phyloP scores from a whole-genome alignment of 2,329 filamentous ascomycete species.

The Hymenotorrendiella dingleyae region DNA sequence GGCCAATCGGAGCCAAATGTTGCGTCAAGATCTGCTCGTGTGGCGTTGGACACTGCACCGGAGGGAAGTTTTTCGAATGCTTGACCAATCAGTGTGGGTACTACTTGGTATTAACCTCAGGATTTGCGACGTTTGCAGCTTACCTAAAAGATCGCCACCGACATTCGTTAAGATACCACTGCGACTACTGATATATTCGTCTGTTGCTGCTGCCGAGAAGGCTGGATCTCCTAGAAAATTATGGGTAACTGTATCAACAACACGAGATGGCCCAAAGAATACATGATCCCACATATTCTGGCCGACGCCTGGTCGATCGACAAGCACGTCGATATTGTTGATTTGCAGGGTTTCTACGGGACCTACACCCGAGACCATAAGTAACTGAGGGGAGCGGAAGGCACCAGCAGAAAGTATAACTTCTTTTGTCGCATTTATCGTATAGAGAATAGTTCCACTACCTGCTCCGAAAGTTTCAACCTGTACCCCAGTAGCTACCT shows the following conservation, averaged over 20 bases:
- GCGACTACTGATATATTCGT: slow-evolving; percentile 1
- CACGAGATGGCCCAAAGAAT: slow-evolving; percentile 6
- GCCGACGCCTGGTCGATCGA: slow-evolving; percentile 43
- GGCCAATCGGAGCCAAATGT: slow-evolving; percentile 18
- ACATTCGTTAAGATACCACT: slow-evolving; percentile 9
- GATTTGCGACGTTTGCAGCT: too few relatives aligned
- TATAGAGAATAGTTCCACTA: background rate
- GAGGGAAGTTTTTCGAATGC: too few relatives aligned
- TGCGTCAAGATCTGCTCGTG: slow-evolving; percentile 5
- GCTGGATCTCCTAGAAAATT: slow-evolving; percentile 3
- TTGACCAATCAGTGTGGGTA: too few relatives aligned
- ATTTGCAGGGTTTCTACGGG: slow-evolving; percentile 36
- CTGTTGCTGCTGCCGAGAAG: background rate
- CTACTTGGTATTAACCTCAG: too few relatives aligned
- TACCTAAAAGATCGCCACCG: slow-evolving; percentile 15
- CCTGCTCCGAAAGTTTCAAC: too few relatives aligned
- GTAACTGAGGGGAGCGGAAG: slow-evolving; percentile 45
- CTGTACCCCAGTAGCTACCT: background rate
- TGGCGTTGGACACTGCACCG: slow-evolving; percentile 1
- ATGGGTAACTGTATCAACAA: slow-evolving; percentile 5
- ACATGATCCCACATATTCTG: slow-evolving; percentile 39
- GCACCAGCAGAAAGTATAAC: slow-evolving; percentile 35
- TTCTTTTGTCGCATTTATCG: slow-evolving; percentile 19
- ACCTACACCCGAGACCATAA: slow-evolving; percentile 44
- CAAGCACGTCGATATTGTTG: slow-evolving; percentile 39